Evolutionary conservation across 495 filamentous ascomycete genomes (phyloP).

Genomic region (Neurospora africana): DNA sequence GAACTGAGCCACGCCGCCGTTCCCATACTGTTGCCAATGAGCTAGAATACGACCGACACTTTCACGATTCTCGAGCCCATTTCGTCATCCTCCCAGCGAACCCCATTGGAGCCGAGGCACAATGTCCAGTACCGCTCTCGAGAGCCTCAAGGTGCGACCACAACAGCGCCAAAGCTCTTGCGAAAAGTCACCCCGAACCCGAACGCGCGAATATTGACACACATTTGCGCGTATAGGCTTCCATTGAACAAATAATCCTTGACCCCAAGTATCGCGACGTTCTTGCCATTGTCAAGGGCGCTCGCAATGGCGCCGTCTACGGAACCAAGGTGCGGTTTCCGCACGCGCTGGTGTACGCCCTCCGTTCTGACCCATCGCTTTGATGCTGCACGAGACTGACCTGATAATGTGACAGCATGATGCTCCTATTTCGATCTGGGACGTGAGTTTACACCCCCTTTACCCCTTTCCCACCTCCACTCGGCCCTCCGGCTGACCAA

Average conservation of each 20-base stretch:
- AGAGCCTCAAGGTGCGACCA: constrained; percentile 24
- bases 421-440: constrained; percentile 86
- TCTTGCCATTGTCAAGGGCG: constrained; percentile 74
- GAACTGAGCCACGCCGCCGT: not conserved
- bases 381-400: constrained; percentile 20
- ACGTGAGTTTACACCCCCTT: constrained; percentile 39
- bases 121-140: constrained; percentile 21
- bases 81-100: not conserved
- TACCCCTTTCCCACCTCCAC: not conserved
- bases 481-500: not conserved
- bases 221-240: constrained; percentile 18
- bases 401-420: constrained; percentile 52
- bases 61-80: not conserved
- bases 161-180: not conserved
- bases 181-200: not conserved
- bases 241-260: constrained; percentile 60
- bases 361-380: constrained; percentile 43
- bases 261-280: constrained; percentile 75
- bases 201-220: constrained; percentile 6
- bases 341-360: constrained; percentile 78
- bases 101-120: constrained; percentile 22
- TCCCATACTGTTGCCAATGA: not conserved
- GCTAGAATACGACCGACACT: not conserved
- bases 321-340: constrained; percentile 97
- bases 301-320: constrained; percentile 95